Conservation (phyloP, 371 early-diverging fungal genomes). For the Syncephalastrum sp. region DNA sequence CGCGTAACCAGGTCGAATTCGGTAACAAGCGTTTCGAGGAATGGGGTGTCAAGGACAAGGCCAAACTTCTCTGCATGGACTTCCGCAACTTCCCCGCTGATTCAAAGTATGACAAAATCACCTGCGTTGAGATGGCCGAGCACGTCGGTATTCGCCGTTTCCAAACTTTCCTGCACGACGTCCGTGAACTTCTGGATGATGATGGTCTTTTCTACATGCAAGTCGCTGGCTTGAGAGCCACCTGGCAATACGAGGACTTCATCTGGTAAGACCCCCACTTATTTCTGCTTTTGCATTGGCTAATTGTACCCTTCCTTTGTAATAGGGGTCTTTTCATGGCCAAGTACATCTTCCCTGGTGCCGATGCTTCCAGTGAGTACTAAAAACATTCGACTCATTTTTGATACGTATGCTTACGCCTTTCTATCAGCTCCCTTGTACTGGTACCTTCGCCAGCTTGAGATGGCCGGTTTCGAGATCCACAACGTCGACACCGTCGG, state of each 20-base stretch:
- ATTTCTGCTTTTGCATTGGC: neutral
- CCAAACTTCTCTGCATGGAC: conserved; percentile 87
- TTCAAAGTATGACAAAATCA: conserved; percentile 91
- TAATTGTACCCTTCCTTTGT: conserved; percentile 25
- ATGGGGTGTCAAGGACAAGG: conserved; percentile 78
- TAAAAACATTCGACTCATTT: too few relatives aligned
- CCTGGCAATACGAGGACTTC: conserved; percentile 90
- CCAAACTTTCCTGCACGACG: conserved; percentile 88
- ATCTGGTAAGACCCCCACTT: conserved; percentile 52
- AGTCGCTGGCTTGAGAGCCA: conserved; percentile 91
- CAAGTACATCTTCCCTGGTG: conserved; percentile 97
- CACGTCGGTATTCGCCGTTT: conserved; percentile 95
- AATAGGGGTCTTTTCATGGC: conserved; percentile 93
- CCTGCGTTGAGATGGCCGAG: conserved; percentile 97
- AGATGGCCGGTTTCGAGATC: conserved; percentile 92
- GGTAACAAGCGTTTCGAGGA: conserved; percentile 84
- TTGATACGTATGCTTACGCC: too few relatives aligned
- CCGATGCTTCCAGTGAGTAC: conserved; percentile 80
- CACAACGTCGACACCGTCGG: conserved; percentile 89
- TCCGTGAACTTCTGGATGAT: conserved; percentile 92
- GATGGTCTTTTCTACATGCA: conserved; percentile 97
- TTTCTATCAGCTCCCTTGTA: conserved; percentile 67
- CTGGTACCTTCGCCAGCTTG: conserved; percentile 91
- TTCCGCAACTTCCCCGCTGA: conserved; percentile 93
- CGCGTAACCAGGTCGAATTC: conserved; percentile 87